Evolutionary conservation across 148 eudicot genomes (phyloP).

Genomic region (Heliosperma pusillum): DNA sequence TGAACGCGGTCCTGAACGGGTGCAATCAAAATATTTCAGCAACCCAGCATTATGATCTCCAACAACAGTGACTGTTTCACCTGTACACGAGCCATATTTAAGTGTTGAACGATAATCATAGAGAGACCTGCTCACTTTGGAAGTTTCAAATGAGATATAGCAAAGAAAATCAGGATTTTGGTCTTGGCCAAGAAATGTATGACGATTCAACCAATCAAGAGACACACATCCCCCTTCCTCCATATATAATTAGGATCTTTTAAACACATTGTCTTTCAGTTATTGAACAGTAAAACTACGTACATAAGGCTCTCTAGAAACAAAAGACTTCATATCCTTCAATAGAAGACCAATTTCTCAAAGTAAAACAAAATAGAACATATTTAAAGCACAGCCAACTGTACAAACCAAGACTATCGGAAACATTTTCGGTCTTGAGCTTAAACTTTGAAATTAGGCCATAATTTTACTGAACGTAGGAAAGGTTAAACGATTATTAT

Average conservation of each 20-base stretch:
- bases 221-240: background rate
- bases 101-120: background rate
- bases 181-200: conserved; percentile 1
- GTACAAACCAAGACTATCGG: background rate
- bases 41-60: conserved; percentile 89
- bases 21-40: conserved; percentile 87
- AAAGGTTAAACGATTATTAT: background rate
- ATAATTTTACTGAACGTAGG: background rate
- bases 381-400: background rate
- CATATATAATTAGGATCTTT: background rate
- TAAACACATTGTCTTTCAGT: background rate
- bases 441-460: background rate
- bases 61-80: conserved; percentile 89
- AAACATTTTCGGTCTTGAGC: background rate
- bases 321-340: background rate
- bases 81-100: conserved; percentile 34
- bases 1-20: conserved; percentile 96
- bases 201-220: background rate
- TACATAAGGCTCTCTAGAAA: background rate
- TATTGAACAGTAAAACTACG: no score
- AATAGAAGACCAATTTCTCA: background rate
- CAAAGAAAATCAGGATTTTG: background rate
- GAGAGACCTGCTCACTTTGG: background rate
- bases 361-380: background rate
- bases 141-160: background rate